Evolutionary conservation across 371 early-diverging fungal species (phyloP).

Genomic region (Mucor ambiguus): DNA sequence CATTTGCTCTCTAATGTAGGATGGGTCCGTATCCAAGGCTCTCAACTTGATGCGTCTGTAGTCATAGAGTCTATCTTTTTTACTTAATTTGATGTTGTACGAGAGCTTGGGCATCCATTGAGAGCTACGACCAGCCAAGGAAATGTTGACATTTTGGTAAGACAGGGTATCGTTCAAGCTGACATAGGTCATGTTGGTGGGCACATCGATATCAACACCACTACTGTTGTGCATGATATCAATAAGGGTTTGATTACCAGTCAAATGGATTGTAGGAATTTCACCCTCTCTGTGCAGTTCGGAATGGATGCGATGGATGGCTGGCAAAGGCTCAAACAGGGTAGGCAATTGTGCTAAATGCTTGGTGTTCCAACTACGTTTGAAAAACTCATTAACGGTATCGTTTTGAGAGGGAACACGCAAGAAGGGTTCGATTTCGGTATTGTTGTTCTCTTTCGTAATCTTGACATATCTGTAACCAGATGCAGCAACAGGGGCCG

Average conservation of each 20-base stretch:
- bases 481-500: slow-evolving; percentile 15
- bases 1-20: slow-evolving; percentile 54
- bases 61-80: slow-evolving; percentile 25
- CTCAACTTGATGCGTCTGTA: slow-evolving; percentile 38
- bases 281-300: slow-evolving; percentile 20
- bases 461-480: slow-evolving; percentile 21
- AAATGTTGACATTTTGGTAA: slow-evolving; percentile 16
- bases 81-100: slow-evolving; percentile 31
- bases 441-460: background rate
- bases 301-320: slow-evolving; percentile 24
- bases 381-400: slow-evolving; percentile 24
- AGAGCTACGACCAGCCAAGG: slow-evolving; percentile 31
- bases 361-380: slow-evolving; percentile 24
- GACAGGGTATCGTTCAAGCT: slow-evolving; percentile 11
- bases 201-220: slow-evolving; percentile 14
- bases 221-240: slow-evolving; percentile 31
- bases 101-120: slow-evolving; percentile 23
- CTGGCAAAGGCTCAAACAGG: slow-evolving; percentile 6
- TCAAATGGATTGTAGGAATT: slow-evolving; percentile 30
- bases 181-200: slow-evolving; percentile 35
- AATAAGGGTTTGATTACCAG: slow-evolving; percentile 17
- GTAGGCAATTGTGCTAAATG: slow-evolving; percentile 12
- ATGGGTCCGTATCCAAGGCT: slow-evolving; percentile 39
- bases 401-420: slow-evolving; percentile 4
- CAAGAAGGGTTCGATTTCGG: slow-evolving; percentile 16